Base-by-base conservation (phyloP, 805 yeast genomes). In the Middelhovenomyces tepae region DNA sequence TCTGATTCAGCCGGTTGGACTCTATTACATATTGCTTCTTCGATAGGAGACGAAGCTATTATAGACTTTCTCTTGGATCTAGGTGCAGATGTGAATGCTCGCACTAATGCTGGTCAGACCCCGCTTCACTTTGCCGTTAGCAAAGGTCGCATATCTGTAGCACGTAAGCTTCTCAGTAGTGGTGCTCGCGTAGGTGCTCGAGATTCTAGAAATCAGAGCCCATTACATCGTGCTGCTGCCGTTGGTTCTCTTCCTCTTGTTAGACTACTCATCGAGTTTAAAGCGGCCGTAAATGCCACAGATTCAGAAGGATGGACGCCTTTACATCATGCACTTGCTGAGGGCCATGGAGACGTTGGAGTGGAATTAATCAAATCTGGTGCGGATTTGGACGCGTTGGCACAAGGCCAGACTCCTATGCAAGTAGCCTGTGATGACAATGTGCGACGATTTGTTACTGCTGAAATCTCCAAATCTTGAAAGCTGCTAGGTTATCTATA, bases 251-350 rank as follows among this genome's bases (percentile, higher is more conserved):
- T 61, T 16, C 70, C 69, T 4, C 53, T 85, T 18, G 71, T 78
- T 10, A 62, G 69, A 27, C 48, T 72, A 18, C 58, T 87, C 22
- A 65, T 72, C 4, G 59, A 62, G 27, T 57, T 66, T 4, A 69
- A 69, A 29, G 72, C 78, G 1, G 80, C 82, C 6, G 53, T 86
- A 15, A 81, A 85, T 46, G 65, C 77, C 3, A 69, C 70, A 23
- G 96, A 87, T 50, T 43, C 44, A 8, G 15, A 34, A 5, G 91
- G 94, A 0, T 84, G 91, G 86, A 80, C 94, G 0, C 76, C 95
- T 1, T 53, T 89, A 39, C 94, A 84, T 53, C 94, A 84, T 56
- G 95, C 96, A 0, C 58, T 80, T 36, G 85, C 94, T 0, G 97
- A 87, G 56, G 95, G 95, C 0, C 78, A 77, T 46, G 86, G 79